A percentile compares a stretch with the other conserved stretches of the same genome.
These are phyloP conservation scores for Styphnolobium japonicum DNA, from an alignment of 306 rosid genomes.

Conservation along the genomic window DNA sequence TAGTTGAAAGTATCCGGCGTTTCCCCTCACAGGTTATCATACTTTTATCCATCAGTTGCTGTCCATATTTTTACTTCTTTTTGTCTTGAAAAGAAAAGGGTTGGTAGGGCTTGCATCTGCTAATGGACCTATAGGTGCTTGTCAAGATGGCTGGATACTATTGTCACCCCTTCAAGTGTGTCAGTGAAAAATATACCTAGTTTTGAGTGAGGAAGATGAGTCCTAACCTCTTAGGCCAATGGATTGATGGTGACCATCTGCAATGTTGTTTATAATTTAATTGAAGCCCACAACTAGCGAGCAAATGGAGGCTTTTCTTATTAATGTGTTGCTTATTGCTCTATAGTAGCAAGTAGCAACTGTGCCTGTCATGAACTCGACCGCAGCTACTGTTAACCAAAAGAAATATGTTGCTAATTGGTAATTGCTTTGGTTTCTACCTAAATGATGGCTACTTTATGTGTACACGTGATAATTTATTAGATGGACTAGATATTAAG, in stretches of 20 bases:
- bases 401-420: too few relatives aligned
- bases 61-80: neutral
- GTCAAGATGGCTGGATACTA: constrained; percentile 7
- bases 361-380: too few relatives aligned
- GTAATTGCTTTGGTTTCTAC: too few relatives aligned
- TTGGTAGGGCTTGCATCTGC: neutral
- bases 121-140: neutral
- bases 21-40: constrained; percentile 81
- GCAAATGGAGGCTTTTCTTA: neutral
- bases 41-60: constrained; percentile 17
- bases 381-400: too few relatives aligned
- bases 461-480: too few relatives aligned
- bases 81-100: neutral
- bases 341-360: too few relatives aligned
- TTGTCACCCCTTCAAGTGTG: neutral
- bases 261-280: neutral
- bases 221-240: neutral
- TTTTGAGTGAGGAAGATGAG: constrained; percentile 16
- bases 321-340: neutral
- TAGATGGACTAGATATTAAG: too few relatives aligned
- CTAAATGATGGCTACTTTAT: too few relatives aligned
- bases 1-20: constrained; percentile 89
- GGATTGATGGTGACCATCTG: neutral
- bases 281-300: neutral
- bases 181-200: neutral